Evolutionary conservation across 495 filamentous ascomycete genomes (phyloP).

Genomic region (Penicillium simplicissimum): DNA sequence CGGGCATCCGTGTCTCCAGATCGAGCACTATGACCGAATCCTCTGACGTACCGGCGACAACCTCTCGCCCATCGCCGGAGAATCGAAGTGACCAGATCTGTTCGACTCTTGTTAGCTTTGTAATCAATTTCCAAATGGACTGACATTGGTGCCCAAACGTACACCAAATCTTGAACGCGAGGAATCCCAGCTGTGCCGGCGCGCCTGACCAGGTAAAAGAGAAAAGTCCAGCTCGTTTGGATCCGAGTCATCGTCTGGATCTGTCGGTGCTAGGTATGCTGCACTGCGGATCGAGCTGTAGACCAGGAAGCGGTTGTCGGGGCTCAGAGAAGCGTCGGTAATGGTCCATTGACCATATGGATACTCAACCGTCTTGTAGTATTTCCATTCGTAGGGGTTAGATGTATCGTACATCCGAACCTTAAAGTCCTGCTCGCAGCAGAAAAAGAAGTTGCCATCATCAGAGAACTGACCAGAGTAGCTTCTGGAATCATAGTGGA

Average conservation of each 20-base stretch:
- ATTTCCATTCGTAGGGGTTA: conserved; percentile 91
- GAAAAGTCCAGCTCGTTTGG: conserved; percentile 75
- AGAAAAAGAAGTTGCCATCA: conserved; percentile 97
- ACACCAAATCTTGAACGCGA: conserved; percentile 54
- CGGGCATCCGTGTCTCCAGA: conserved; percentile 71
- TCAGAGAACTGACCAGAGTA: conserved; percentile 97
- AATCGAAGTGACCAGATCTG: conserved; percentile 91
- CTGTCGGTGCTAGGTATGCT: conserved; percentile 83
- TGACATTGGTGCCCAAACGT: conserved; percentile 19
- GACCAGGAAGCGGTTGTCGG: conserved; percentile 87
- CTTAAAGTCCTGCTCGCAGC: conserved; percentile 87
- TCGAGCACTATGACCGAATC: conserved; percentile 89
- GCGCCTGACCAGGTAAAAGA: conserved; percentile 42
- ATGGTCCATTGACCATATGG: conserved; percentile 91
- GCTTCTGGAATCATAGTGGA: conserved; percentile 80
- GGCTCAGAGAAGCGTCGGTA: conserved; percentile 88
- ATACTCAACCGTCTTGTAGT: conserved; percentile 90
- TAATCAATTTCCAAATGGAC: conserved; percentile 8
- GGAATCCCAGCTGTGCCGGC: conserved; percentile 40
- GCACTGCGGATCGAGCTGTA: conserved; percentile 82
- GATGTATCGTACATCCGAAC: conserved; percentile 98
- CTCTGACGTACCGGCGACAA: conserved; percentile 84
- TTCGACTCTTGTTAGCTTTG: conserved; percentile 16
- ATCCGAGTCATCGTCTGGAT: conserved; percentile 75
- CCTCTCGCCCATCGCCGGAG: conserved; percentile 86